Percentiles rank a stretch among this genome's conserved stretches.
These are phyloP conservation scores for Podaxis sp. DNA, from an alignment of 768 basidiomycete species.

Conservation along the genomic window DNA sequence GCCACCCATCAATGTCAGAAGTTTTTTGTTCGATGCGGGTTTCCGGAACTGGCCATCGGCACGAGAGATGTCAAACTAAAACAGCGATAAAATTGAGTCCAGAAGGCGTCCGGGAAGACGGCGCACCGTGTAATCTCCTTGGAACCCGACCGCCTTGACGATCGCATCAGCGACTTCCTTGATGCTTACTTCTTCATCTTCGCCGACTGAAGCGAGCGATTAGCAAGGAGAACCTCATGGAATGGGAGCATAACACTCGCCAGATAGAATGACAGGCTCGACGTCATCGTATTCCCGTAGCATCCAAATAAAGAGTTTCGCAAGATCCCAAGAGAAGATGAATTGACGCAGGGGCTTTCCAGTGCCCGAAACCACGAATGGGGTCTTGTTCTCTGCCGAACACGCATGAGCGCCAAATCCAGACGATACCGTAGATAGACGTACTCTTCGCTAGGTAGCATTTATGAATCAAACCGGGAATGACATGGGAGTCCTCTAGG, in stretches of 20 bases:
- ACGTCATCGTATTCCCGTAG: conserved; percentile 88
- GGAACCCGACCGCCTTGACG: conserved; percentile 77
- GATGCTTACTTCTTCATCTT: conserved; percentile 94
- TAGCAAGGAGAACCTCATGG: background rate
- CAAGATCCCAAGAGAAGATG: conserved; percentile 95
- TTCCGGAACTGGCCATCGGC: conserved; percentile 97
- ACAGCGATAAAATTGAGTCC: conserved; percentile 1
- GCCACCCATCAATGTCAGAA: conserved; percentile 70
- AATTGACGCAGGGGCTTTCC: conserved; percentile 96
- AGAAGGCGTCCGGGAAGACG: background rate
- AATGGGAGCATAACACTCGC: conserved; percentile 35
- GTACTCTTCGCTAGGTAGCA: conserved; percentile 89
- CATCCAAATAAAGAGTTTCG: conserved; percentile 94
- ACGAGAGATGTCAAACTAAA: conserved; percentile 77
- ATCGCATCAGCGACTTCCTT: conserved; percentile 89
- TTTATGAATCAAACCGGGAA: conserved; percentile 91
- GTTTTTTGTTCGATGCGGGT: conserved; percentile 91
- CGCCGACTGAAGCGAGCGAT: conserved; percentile 58
- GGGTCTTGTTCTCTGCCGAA: conserved; percentile 68
- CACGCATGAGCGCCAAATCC: background rate
- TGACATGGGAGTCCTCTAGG: conserved; percentile 89
- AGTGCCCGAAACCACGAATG: conserved; percentile 86
- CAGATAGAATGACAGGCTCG: conserved; percentile 90
- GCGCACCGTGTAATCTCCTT: conserved; percentile 72
- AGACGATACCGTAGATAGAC: conserved; percentile 9